phyloP scores from a whole-genome alignment of 2,329 filamentous ascomycete species.

The Tetracladium maxilliforme region DNA sequence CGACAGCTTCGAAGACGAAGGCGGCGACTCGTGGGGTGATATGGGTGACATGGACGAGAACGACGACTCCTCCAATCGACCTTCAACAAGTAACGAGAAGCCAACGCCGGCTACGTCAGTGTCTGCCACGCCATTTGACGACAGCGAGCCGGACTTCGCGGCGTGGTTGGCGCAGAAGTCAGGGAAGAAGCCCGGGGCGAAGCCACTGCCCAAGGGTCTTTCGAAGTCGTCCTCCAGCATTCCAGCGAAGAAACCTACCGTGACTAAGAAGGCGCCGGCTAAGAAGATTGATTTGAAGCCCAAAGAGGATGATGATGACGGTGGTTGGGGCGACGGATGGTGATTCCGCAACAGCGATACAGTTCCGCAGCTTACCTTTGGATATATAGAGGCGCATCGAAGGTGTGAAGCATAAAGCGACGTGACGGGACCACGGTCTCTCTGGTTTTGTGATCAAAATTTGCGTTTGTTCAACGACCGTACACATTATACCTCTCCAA shows the following conservation, averaged over 20 bases:
- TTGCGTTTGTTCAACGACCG: too few relatives aligned
- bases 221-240: slow-evolving; percentile 34
- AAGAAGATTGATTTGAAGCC: slow-evolving; percentile 62
- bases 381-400: too few relatives aligned
- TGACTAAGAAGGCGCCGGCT: slow-evolving; percentile 22
- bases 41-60: slow-evolving; percentile 50
- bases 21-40: slow-evolving; percentile 62
- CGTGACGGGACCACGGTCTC: too few relatives aligned
- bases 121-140: slow-evolving; percentile 46
- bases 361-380: too few relatives aligned
- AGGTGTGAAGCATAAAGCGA: too few relatives aligned
- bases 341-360: too few relatives aligned
- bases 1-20: slow-evolving; percentile 43
- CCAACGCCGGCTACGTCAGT: slow-evolving; percentile 15
- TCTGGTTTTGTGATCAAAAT: too few relatives aligned
- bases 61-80: slow-evolving; percentile 30
- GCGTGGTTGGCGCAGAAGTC: slow-evolving; percentile 86
- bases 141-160: slow-evolving; percentile 86
- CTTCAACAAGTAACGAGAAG: too few relatives aligned
- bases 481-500: too few relatives aligned
- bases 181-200: slow-evolving; percentile 38
- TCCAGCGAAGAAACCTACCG: slow-evolving; percentile 4
- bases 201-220: slow-evolving; percentile 71
- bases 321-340: slow-evolving; percentile 55
- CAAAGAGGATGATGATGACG: slow-evolving; percentile 38